phyloP scores from a whole-genome alignment of 345 rosid species.

The Carallia pectinifolia region DNA sequence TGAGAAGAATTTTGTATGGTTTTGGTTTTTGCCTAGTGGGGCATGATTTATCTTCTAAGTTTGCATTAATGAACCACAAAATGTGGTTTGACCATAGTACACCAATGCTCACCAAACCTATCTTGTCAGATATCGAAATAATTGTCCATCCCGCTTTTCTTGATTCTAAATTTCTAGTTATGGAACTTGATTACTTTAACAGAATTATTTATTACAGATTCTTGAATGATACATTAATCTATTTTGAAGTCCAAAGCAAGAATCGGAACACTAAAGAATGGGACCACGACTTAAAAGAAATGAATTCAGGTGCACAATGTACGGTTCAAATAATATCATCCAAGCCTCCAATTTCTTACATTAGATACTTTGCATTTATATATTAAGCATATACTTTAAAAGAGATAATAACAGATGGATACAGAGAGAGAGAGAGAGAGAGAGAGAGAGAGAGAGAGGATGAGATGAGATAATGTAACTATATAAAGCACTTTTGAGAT shows the following conservation, averaged over 20 bases:
- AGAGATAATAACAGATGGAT: not conserved
- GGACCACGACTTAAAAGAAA: conserved; percentile 21
- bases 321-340: conserved; percentile 10
- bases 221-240: conserved; percentile 12
- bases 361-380: conserved; percentile 1
- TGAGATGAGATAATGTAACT: not conserved
- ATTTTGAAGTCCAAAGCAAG: conserved; percentile 28
- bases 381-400: not conserved
- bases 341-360: not conserved
- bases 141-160: not conserved
- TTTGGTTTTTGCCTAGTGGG: not conserved
- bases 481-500: conserved; percentile 44
- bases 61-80: conserved; percentile 7
- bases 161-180: not conserved
- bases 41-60: not conserved
- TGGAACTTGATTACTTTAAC: not conserved
- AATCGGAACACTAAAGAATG: conserved; percentile 24
- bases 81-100: conserved; percentile 18
- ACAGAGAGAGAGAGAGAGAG: conserved; percentile 15
- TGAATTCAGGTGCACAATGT: conserved; percentile 22
- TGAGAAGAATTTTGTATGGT: not conserved
- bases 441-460: conserved; percentile 10
- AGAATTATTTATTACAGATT: conserved; percentile 4
- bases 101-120: conserved; percentile 8
- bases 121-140: conserved; percentile 17